Conservation (phyloP, 164 flowering plant species). For the Echeveria elegans region DNA sequence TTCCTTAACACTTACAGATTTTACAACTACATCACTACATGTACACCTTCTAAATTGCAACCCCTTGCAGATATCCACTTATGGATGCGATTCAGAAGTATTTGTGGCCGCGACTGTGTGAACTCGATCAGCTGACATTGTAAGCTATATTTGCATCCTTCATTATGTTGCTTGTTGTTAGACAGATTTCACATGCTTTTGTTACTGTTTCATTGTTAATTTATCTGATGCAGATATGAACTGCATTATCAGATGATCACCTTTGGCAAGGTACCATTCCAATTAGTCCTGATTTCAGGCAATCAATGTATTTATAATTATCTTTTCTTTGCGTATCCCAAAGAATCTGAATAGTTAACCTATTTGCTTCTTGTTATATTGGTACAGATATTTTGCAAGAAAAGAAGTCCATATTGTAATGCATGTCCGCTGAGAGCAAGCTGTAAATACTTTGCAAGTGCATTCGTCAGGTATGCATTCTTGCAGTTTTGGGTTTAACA, state of each 20-base stretch:
- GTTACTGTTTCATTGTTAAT: background rate
- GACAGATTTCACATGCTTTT: background rate
- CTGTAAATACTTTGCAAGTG: slow-evolving; percentile 6
- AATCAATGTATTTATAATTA: background rate
- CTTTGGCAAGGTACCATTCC: slow-evolving; percentile 7
- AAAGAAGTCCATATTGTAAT: slow-evolving; percentile 2
- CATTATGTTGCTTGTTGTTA: no score
- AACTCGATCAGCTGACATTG: slow-evolving; percentile 2
- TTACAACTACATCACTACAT: background rate
- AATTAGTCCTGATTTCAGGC: background rate
- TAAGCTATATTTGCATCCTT: background rate
- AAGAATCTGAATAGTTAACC: background rate
- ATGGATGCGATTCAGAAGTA: slow-evolving; percentile 4
- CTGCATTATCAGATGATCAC: slow-evolving; percentile 10
- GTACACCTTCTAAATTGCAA: background rate
- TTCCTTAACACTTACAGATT: background rate
- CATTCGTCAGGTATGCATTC: background rate
- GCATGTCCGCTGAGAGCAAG: slow-evolving; percentile 6
- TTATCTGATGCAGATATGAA: background rate
- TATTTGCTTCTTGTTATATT: no score
- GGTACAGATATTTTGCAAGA: slow-evolving; percentile 6
- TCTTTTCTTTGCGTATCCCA: background rate
- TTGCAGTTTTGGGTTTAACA: background rate
- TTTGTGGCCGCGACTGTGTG: slow-evolving; percentile 3
- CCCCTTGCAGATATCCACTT: background rate